These are phyloP conservation scores for Penicillium canescens DNA, from an alignment of 495 filamentous ascomycete genomes.

Conservation along the genomic window DNA sequence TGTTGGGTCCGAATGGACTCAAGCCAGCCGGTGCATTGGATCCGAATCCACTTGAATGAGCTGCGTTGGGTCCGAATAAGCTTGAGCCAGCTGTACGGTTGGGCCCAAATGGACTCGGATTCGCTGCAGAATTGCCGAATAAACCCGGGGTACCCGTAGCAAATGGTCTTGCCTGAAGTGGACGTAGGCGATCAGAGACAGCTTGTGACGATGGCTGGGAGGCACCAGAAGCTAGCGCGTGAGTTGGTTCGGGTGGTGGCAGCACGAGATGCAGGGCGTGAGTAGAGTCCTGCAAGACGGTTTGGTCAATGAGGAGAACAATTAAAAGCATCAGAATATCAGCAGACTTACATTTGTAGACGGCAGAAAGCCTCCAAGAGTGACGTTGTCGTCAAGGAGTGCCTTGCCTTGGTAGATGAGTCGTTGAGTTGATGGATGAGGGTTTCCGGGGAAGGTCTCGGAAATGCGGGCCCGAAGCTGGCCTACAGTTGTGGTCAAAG, in stretches of 20 bases:
- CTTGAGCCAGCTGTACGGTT: no score
- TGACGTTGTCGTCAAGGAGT: conserved; percentile 52
- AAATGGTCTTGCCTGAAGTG: neutral
- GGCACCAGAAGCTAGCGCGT: neutral
- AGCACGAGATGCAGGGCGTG: conserved; percentile 65
- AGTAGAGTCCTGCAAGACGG: conserved; percentile 33
- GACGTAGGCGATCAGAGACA: neutral
- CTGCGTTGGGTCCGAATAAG: no score
- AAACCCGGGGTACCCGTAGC: no score
- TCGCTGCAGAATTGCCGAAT: no score
- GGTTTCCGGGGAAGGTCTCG: conserved; percentile 51
- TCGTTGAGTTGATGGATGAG: conserved; percentile 54
- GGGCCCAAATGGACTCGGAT: no score
- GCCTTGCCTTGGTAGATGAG: conserved; percentile 67
- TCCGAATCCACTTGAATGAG: no score
- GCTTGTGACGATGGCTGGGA: no score
- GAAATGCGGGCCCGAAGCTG: conserved; percentile 63
- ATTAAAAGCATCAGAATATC: neutral
- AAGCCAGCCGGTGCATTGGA: no score
- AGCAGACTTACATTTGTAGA: conserved; percentile 51
- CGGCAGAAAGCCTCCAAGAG: conserved; percentile 58
- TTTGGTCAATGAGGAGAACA: conserved; percentile 22
- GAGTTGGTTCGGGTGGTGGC: conserved; percentile 36
- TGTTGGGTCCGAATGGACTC: no score
- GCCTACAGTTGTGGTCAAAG: conserved; percentile 56